Percentiles rank a stretch among this genome's conserved stretches.
phyloP scores from a whole-genome alignment of 2,329 filamentous ascomycete species.

The Alternaria arborescens region DNA sequence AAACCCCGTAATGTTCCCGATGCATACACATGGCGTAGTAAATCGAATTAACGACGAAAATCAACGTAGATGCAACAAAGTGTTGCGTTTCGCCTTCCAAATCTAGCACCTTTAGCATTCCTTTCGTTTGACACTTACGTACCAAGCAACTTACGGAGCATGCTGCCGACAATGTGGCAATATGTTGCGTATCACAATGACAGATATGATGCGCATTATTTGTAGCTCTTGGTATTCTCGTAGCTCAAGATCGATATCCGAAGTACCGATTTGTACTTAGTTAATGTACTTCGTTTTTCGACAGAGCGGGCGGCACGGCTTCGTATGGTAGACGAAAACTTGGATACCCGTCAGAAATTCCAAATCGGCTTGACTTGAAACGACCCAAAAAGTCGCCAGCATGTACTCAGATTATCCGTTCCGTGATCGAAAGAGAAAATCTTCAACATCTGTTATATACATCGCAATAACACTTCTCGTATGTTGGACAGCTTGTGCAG shows the following conservation, averaged over 20 bases:
- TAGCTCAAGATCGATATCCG: not conserved
- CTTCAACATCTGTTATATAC: conserved; percentile 26
- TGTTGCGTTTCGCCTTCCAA: not conserved
- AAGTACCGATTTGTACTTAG: not conserved
- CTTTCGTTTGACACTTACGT: not conserved
- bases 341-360: not conserved
- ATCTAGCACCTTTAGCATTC: not conserved
- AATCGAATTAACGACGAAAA: not conserved
- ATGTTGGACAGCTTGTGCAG: conserved; percentile 27
- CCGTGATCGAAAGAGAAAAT: not conserved
- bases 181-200: not conserved
- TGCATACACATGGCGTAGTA: not conserved
- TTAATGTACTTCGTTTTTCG: not conserved
- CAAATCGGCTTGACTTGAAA: not conserved
- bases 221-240: not conserved
- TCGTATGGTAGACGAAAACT: not conserved
- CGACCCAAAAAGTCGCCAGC: not conserved
- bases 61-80: not conserved
- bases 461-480: conserved; percentile 32
- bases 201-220: not conserved
- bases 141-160: not conserved
- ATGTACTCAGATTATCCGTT: not conserved
- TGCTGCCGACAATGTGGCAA: not conserved
- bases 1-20: not conserved
- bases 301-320: not conserved